Percentiles rank a stretch among this genome's conserved stretches.
These are phyloP conservation scores for Talaromyces albobiverticillius DNA, from an alignment of 2,329 filamentous ascomycete genomes.

Conservation along the genomic window DNA sequence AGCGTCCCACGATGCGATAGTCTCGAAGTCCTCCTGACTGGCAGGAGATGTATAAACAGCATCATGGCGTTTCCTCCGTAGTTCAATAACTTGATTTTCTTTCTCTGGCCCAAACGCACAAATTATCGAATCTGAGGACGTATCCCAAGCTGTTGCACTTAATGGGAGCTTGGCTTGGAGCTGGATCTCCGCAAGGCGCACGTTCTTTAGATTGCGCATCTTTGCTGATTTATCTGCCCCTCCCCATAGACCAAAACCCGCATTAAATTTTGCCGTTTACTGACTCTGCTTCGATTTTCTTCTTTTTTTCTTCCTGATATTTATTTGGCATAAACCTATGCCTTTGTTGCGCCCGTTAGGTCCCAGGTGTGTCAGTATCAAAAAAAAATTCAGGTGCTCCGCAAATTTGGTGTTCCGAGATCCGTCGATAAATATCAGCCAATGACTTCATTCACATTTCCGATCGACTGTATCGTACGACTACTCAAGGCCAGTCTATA, in stretches of 20 bases:
- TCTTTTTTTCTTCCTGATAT: neutral
- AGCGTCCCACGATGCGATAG: conserved; percentile 84
- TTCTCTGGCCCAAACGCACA: conserved; percentile 79
- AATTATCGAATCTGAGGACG: conserved; percentile 71
- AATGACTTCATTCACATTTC: conserved; percentile 45
- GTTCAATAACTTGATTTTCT: conserved; percentile 68
- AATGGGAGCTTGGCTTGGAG: conserved; percentile 60
- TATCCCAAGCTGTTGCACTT: conserved; percentile 83
- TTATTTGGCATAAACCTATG: neutral
- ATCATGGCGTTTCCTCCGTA: conserved; percentile 53
- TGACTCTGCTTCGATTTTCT: neutral
- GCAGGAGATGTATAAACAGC: conserved; percentile 39
- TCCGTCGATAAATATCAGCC: conserved; percentile 25
- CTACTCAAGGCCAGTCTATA: neutral
- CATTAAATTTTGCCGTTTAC: conserved; percentile 8
- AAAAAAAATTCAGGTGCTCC: conserved; percentile 24
- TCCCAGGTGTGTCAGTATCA: conserved; percentile 21
- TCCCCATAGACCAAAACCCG: conserved; percentile 29
- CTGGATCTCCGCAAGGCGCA: conserved; percentile 65
- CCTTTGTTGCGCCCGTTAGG: conserved; percentile 7
- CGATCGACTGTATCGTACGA: conserved; percentile 14
- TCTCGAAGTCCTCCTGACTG: conserved; percentile 39
- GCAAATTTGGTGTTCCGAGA: conserved; percentile 39
- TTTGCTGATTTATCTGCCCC: conserved; percentile 33
- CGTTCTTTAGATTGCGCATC: conserved; percentile 88